Evolutionary conservation across 345 rosid species (phyloP), one percentile per base, ranked within the genome.

Genomic region (Alliaria petiolata): DNA sequence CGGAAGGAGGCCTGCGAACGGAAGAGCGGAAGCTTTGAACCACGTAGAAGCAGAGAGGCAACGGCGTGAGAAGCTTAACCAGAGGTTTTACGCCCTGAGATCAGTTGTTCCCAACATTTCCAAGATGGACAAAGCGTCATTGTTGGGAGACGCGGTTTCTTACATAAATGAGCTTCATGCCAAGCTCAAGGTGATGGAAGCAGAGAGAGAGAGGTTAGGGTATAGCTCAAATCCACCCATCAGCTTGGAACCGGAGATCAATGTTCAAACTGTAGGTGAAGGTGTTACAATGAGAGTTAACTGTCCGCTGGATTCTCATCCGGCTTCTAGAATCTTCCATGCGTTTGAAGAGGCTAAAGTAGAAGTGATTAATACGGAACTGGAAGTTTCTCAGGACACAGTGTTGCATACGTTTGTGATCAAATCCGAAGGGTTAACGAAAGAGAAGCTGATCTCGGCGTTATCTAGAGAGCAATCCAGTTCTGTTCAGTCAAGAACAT

Each of bases 21-120:
- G 71, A 10, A 78, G 74, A 67, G 70, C 68, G 6, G 89, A 88
- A 28, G 67, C 77, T 26, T 7, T 76, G 25, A 87, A 85, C 77
- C 92, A 85, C 11, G 95, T 92, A 0, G 96, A 92, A 70, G 89
- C 95, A 1, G 98, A 92, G 81, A 83, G 92, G 66, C 89, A 85
- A 72, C 76, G 98, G 51, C 84, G 98, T 47, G 92, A 89, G 81
- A 84, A 86, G 70, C 87, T 92, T 5, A 89, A 92, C 67, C 86
- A 83, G 44, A 80, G 96, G 3, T 92, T 89, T 76, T 88, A 85
- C 31, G 84, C 93, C 0, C 84, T 92, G 9, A 80, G 98, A 17
- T 86, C 98, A 0, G 96, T 86, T 10, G 98, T 92, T 47, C 96
- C 98, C 6, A 89, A 88, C 54, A 91, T 92, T 13, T 89, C 96